Conservation (phyloP, 352 stramenopile species). For the Pilasporangium apinafurcum region DNA sequence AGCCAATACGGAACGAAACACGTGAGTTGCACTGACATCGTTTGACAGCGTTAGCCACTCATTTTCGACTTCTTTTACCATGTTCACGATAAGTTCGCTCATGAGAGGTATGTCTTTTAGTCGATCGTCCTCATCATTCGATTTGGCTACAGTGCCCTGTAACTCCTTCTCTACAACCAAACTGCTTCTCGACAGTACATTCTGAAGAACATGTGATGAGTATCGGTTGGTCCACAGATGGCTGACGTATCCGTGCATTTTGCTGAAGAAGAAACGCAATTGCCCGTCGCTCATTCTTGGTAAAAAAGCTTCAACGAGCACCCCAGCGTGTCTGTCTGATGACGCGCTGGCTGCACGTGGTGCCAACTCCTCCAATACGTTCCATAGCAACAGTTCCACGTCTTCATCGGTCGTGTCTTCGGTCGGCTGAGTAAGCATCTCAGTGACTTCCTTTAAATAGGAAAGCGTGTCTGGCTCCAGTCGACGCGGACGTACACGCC, state of each 20-base stretch:
- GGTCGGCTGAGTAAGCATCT: slow-evolving; percentile 48
- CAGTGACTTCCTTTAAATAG: slow-evolving; percentile 81
- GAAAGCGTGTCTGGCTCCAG: slow-evolving; percentile 72
- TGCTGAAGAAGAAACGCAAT: slow-evolving; percentile 68
- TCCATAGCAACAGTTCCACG: slow-evolving; percentile 61
- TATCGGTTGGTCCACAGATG: slow-evolving; percentile 86
- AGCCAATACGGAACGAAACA: slow-evolving; percentile 67
- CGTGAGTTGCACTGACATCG: slow-evolving; percentile 80
- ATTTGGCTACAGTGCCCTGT: slow-evolving; percentile 13
- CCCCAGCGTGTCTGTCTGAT: slow-evolving; percentile 68
- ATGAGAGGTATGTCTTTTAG: slow-evolving; percentile 54
- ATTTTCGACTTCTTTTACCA: slow-evolving; percentile 64
- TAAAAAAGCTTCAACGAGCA: slow-evolving; percentile 64
- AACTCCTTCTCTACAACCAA: slow-evolving; percentile 42
- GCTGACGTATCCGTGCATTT: slow-evolving; percentile 76
- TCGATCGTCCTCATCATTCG: slow-evolving; percentile 48
- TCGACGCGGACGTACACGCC: slow-evolving; percentile 61
- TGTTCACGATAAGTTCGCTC: slow-evolving; percentile 65
- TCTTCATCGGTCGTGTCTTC: slow-evolving; percentile 60
- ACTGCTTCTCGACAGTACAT: slow-evolving; percentile 57
- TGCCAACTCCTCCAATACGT: slow-evolving; percentile 74
- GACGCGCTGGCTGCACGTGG: slow-evolving; percentile 64
- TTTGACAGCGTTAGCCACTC: slow-evolving; percentile 86
- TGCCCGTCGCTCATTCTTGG: slow-evolving; percentile 67
- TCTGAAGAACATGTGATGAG: slow-evolving; percentile 80